Base-by-base conservation (phyloP, 2,329 filamentous ascomycete genomes). In the Colletotrichum navitas region DNA sequence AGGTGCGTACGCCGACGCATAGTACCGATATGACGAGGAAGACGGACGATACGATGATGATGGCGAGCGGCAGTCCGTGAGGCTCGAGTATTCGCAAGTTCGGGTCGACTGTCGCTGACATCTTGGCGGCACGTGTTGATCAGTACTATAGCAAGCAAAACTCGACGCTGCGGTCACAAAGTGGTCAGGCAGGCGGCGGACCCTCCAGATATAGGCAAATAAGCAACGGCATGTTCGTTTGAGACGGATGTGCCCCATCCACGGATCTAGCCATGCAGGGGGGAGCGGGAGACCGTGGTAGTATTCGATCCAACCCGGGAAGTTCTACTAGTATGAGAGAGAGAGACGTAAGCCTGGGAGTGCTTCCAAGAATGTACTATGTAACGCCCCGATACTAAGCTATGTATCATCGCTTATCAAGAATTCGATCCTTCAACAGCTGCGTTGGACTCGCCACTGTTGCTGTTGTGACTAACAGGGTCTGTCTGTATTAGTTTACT, bases 81-180 rank as follows among this genome's bases (percentile, higher is more conserved):
- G 69, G 69, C 65, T 66, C 34, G 32, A 72, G 65, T 14, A 64
- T 60, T 55, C 69, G 65, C 60, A 69, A 10, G 32, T 69, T 60
- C 32, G 69, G 69, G 59, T 72, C 69, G 52, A 72, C 54, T 0
- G 59, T 69, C 1, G 69, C 68, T 63, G 69, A 69, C 69, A 72
- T 72, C 11, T 59, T 72, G 47, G 29, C 34, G 64, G 39, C 43
- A 51, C 51, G 64, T 7, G n/a, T 45, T 34, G 62, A 39, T 66
- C 61, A 26, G 16, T 64, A 39, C 54, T 45, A 43, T 14, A 29
- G 24, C 52, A 4, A n/a, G 26, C 29, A 34, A 18, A 26, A 47
- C 39, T 34, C 52, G 54, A 55, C 65, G 12, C 59, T 39, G 36
- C 52, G 24, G 32, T 2, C 34, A 36, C 10, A 41, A n/a, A 36